Evolutionary conservation across 768 basidiomycete species (phyloP).

Genomic region (Krasilnikovozyma curviuscula): DNA sequence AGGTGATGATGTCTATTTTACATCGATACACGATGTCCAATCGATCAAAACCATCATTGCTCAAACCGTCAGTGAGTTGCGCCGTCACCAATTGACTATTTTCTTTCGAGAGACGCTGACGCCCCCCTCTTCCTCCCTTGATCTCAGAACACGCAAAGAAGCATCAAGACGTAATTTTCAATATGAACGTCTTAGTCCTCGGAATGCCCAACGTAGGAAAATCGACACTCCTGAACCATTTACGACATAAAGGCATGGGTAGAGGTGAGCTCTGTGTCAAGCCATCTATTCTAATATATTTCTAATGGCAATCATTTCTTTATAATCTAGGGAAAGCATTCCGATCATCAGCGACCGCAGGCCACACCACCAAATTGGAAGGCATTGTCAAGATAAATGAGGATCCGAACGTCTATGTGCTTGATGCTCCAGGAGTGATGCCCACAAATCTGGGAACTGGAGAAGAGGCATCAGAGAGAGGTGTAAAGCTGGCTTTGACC

Average conservation of each 20-base stretch:
- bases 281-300: too few species aligned
- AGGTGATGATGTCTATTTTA: not conserved
- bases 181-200: conserved; percentile 11
- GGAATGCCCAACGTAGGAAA: conserved; percentile 13
- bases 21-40: too few species aligned
- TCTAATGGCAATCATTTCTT: conserved; percentile 9
- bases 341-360: conserved; percentile 70
- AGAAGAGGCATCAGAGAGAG: conserved; percentile 66
- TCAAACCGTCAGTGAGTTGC: not conserved
- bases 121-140: not conserved
- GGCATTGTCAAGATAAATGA: conserved; percentile 68
- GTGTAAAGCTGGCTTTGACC: conserved; percentile 78
- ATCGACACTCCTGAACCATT: conserved; percentile 9
- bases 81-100: not conserved
- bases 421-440: conserved; percentile 94
- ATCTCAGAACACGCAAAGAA: conserved; percentile 4
- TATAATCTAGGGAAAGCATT: conserved; percentile 70
- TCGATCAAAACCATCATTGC: too few species aligned
- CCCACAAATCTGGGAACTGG: conserved; percentile 80
- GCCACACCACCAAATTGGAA: conserved; percentile 71
- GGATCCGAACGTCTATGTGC: conserved; percentile 67
- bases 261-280: too few species aligned
- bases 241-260: not conserved
- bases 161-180: not conserved
- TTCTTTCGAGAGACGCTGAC: too few species aligned